Conservation (phyloP, 202 grass and related monocot genomes). For the Carex sylvatica region DNA sequence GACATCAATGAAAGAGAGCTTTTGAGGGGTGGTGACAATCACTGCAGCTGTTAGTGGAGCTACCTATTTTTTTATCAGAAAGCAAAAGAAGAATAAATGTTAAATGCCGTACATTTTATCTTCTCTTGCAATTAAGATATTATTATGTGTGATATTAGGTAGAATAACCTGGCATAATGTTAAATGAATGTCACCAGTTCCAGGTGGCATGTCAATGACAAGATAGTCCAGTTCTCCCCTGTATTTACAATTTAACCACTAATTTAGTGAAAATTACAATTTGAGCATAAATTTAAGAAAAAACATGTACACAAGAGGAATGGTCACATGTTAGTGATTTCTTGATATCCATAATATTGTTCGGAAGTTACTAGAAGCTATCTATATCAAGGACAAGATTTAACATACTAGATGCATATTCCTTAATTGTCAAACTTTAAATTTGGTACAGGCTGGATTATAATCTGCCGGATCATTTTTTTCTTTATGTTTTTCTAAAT, state of each 20-base stretch:
- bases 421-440: neutral
- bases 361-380: neutral
- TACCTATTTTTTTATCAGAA: conserved; percentile 50
- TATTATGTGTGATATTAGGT: conserved; percentile 14
- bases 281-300: neutral
- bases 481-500: neutral
- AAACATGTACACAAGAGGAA: neutral
- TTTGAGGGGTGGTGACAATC: conserved; percentile 96
- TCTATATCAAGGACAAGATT: neutral
- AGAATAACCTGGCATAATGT: conserved; percentile 85
- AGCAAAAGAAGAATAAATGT: conserved; percentile 25
- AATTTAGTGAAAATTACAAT: neutral
- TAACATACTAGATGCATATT: neutral
- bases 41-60: conserved; percentile 90
- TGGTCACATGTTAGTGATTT: conserved; percentile 18
- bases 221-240: conserved; percentile 99
- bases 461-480: neutral
- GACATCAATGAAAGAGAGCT: conserved; percentile 95
- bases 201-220: conserved; percentile 97
- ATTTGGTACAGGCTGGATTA: neutral
- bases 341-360: conserved; percentile 7
- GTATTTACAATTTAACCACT: conserved; percentile 30
- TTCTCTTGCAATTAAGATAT: conserved; percentile 13
- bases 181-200: conserved; percentile 98
- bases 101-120: neutral